phyloP scores from a whole-genome alignment of 2,329 filamentous ascomycete species.

The Trichoderma cornu-damae region DNA sequence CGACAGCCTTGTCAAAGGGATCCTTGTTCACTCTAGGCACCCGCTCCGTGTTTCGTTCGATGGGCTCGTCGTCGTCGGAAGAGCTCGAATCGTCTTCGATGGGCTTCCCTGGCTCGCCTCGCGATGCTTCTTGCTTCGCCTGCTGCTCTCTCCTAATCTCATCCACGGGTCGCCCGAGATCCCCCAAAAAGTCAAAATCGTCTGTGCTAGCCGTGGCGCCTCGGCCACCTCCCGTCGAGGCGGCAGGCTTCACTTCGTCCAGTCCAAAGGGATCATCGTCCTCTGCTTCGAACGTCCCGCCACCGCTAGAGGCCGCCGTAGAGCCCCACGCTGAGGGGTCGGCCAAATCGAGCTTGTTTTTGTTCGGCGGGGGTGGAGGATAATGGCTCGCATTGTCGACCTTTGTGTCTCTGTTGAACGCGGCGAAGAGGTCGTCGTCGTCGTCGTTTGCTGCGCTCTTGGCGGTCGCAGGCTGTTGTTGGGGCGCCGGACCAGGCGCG shows the following conservation, averaged over 20 bases:
- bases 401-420: conserved; percentile 60
- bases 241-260: conserved; percentile 50
- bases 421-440: conserved; percentile 61
- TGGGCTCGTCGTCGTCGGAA: conserved; percentile 38
- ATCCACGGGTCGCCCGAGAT: conserved; percentile 59
- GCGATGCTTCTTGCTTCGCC: conserved; percentile 27
- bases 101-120: conserved; percentile 50
- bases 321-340: conserved; percentile 50
- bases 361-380: conserved; percentile 48
- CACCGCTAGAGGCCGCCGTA: conserved; percentile 27
- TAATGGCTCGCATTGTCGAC: conserved; percentile 63
- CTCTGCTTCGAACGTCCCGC: conserved; percentile 49
- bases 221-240: conserved; percentile 25
- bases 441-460: conserved; percentile 39
- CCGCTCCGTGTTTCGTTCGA: conserved; percentile 24
- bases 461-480: conserved; percentile 21
- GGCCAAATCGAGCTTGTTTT: conserved; percentile 46
- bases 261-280: conserved; percentile 90
- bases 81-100: conserved; percentile 49
- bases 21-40: conserved; percentile 30
- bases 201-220: conserved; percentile 37
- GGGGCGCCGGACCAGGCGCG: conserved; percentile 32
- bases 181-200: conserved; percentile 62
- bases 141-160: conserved; percentile 51
- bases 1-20: conserved; percentile 69